Evolutionary conservation across 352 stramenopile species (phyloP).

Genomic region (Globisporangium mamillatum): DNA sequence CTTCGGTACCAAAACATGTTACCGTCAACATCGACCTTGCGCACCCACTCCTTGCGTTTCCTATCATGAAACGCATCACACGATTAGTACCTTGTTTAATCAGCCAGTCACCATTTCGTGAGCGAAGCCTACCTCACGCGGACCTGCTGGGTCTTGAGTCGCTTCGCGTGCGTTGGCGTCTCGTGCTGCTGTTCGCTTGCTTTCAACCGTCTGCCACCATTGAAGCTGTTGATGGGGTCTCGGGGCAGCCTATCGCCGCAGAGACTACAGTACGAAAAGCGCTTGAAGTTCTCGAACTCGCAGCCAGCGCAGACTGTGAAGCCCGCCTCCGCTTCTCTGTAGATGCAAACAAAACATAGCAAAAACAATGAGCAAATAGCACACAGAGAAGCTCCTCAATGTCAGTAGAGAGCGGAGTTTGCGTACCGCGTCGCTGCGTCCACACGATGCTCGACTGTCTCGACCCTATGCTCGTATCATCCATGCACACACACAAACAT

Average conservation of each 20-base stretch:
- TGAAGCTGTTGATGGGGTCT: background rate
- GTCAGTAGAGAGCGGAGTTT: background rate
- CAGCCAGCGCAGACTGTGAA: constrained; percentile 46
- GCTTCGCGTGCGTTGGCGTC: background rate
- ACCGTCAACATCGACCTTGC: constrained; percentile 61
- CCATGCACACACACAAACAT: background rate
- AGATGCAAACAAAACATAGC: background rate
- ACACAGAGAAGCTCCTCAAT: background rate
- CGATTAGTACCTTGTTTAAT: background rate
- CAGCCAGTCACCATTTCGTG: background rate
- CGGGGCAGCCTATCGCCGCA: constrained; percentile 54
- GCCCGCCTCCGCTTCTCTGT: constrained; percentile 54
- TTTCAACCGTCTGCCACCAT: background rate
- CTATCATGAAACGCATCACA: constrained; percentile 16
- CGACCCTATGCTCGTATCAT: constrained; percentile 19
- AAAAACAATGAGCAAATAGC: background rate
- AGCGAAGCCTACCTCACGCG: constrained; percentile 6
- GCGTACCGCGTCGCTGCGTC: constrained; percentile 45
- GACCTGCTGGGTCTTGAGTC: constrained; percentile 5
- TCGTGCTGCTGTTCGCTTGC: constrained; percentile 10
- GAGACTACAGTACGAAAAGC: constrained; percentile 57
- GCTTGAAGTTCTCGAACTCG: constrained; percentile 76
- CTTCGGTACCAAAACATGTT: constrained; percentile 53
- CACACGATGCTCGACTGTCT: constrained; percentile 60
- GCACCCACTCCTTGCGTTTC: constrained; percentile 64